Percentiles rank a stretch among this genome's conserved stretches.
Conservation (phyloP, 257 asterid species). For the Solanum habrochaites region DNA sequence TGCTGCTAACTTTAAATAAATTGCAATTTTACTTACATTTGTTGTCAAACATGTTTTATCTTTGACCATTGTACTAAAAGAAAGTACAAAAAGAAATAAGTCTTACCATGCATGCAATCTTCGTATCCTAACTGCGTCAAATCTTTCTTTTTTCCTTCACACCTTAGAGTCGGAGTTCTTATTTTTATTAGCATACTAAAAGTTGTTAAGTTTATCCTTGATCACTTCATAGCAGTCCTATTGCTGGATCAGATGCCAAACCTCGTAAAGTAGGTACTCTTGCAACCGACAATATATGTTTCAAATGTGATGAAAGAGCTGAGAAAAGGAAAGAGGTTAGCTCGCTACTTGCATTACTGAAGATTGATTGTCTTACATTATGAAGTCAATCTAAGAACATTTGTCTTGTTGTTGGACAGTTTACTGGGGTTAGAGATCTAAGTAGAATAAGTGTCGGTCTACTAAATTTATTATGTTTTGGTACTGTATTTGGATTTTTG, state of each 20-base stretch:
- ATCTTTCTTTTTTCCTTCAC: no score
- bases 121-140: no score
- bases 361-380: not conserved
- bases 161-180: no score
- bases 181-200: no score
- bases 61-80: no score
- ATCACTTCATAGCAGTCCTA: constrained; percentile 41
- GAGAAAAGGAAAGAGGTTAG: constrained; percentile 84
- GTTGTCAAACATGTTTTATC: no score
- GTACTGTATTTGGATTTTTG: not conserved
- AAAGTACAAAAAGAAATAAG: no score
- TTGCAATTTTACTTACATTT: no score
- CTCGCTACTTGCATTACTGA: constrained; percentile 1
- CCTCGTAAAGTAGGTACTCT: constrained; percentile 54
- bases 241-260: constrained; percentile 43
- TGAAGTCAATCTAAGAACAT: not conserved
- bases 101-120: no score
- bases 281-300: constrained; percentile 67
- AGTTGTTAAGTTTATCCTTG: constrained; percentile 31
- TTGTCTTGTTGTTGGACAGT: constrained; percentile 29
- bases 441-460: not conserved
- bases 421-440: constrained; percentile 37
- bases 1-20: no score
- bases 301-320: constrained; percentile 16
- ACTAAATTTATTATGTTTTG: not conserved